Evolutionary conservation across 2,329 filamentous ascomycete species (phyloP), one percentile per base, ranked within the genome.

Genomic region (Stagonosporopsis cucurbitacearum): DNA sequence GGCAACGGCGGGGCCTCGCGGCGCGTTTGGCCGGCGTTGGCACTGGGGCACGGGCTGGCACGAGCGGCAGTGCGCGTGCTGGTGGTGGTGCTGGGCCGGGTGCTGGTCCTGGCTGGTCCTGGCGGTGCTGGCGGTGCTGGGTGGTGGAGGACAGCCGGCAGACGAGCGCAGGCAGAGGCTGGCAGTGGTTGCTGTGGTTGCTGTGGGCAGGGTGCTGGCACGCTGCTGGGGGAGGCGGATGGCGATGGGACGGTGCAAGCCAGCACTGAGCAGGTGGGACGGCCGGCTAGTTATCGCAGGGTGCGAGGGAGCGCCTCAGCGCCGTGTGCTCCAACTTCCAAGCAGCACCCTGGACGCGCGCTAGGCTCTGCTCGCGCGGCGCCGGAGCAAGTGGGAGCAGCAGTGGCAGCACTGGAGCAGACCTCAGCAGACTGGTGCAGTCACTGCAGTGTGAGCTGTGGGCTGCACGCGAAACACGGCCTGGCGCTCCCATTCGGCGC

Each of bases 401-500:
- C n/a, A n/a, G n/a, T n/a, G n/a, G n/a, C n/a, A n/a, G n/a, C n/a
- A n/a, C n/a, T n/a, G n/a, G n/a, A n/a, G n/a, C n/a, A n/a, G n/a
- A n/a, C n/a, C n/a, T n/a, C n/a, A n/a, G n/a, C n/a, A n/a, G n/a
- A n/a, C n/a, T n/a, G n/a, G n/a, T n/a, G n/a, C n/a, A n/a, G n/a
- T n/a, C n/a, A n/a, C n/a, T n/a, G n/a, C n/a, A n/a, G n/a, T 39
- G 50, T 42, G 30, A 37, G 41, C 26, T 25, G 49, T 53, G 55
- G 45, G 54, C 35, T 56, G 47, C 53, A 56, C 42, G 53, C 53
- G 48, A 56, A 56, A 56, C 53, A 51, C 53, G 43, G 53, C 36
- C 53, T 42, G 32, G 47, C 23, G 43, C 32, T 51, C 53, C 42
- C 50, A 72, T 73, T 70, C 66, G 71, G 60, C 65, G 71, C 71